phyloP scores from a whole-genome alignment of 1,284 basidiomycete genomes.

The Stereum hirsutum region DNA sequence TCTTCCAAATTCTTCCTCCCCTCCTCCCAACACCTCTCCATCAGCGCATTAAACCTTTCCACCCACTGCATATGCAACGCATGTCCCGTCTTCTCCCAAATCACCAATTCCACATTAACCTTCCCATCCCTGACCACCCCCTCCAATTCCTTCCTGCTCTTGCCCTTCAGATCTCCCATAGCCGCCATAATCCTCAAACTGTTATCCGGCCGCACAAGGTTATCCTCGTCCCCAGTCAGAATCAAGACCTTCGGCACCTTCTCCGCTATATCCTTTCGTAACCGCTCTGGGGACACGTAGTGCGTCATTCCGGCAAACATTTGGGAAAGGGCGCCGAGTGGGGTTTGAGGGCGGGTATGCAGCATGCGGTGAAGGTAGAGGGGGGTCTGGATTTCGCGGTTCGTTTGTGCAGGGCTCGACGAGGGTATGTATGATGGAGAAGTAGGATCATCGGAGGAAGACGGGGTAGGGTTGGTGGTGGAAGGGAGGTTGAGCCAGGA shows the following conservation, averaged over 20 bases:
- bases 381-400: slow-evolving; percentile 45
- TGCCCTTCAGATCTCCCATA: slow-evolving; percentile 63
- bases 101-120: slow-evolving; percentile 60
- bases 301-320: slow-evolving; percentile 70
- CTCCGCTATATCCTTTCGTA: slow-evolving; percentile 45
- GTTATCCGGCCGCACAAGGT: slow-evolving; percentile 51
- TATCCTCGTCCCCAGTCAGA: slow-evolving; percentile 69
- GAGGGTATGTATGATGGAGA: too few relatives aligned
- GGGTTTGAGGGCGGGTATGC: slow-evolving; percentile 49
- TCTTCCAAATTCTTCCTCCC: slow-evolving; percentile 25
- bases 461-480: slow-evolving; percentile 35
- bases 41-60: slow-evolving; percentile 43
- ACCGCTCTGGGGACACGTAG: slow-evolving; percentile 43
- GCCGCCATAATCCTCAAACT: slow-evolving; percentile 47
- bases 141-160: too few relatives aligned
- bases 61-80: slow-evolving; percentile 49
- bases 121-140: too few relatives aligned
- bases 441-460: too few relatives aligned
- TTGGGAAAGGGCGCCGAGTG: slow-evolving; percentile 65
- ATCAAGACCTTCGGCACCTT: slow-evolving; percentile 57
- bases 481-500: slow-evolving; percentile 48
- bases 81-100: slow-evolving; percentile 64
- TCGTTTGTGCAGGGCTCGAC: too few relatives aligned
- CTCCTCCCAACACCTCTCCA: slow-evolving; percentile 50
- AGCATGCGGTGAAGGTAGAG: slow-evolving; percentile 42